Percentiles rank a stretch among this genome's conserved stretches.
Conservation (phyloP, 2,329 filamentous ascomycete genomes). For the Knufia petricola region DNA sequence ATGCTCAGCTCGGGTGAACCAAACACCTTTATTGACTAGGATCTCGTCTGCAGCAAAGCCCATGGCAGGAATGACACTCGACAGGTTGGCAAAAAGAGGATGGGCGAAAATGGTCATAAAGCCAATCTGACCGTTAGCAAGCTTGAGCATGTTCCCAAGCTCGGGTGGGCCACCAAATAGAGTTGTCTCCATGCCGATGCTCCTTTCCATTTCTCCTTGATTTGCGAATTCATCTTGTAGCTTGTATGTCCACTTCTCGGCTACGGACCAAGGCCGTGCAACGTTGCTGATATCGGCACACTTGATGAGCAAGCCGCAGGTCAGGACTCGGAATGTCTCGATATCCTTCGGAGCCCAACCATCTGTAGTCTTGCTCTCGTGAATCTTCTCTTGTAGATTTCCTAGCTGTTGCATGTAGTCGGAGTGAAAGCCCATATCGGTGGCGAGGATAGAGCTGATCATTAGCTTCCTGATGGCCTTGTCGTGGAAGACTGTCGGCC, state of each 20-base stretch:
- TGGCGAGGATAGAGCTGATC: conserved; percentile 95
- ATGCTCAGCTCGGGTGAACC: conserved; percentile 57
- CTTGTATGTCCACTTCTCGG: conserved; percentile 81
- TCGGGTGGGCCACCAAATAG: conserved; percentile 71
- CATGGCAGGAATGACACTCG: conserved; percentile 77
- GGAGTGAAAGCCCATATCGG: conserved; percentile 94
- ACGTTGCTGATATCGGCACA: conserved; percentile 99
- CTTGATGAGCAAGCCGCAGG: conserved; percentile 91
- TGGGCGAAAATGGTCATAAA: conserved; percentile 97
- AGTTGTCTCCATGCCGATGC: conserved; percentile 78
- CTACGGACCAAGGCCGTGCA: conserved; percentile 72
- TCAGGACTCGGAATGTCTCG: conserved; percentile 66
- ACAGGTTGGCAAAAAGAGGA: conserved; percentile 79
- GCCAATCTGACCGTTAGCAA: conserved; percentile 79
- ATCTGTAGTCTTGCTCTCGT: conserved; percentile 53
- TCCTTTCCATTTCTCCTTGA: conserved; percentile 82
- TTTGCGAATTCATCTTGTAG: conserved; percentile 93
- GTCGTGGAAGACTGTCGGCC: conserved; percentile 74
- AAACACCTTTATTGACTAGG: conserved; percentile 62
- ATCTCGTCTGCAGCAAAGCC: conserved; percentile 76
- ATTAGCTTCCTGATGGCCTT: conserved; percentile 74
- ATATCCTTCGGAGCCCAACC: conserved; percentile 67
- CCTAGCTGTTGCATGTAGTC: conserved; percentile 87
- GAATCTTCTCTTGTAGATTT: conserved; percentile 69
- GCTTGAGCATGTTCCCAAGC: conserved; percentile 69